These are phyloP conservation scores for Lasiodiplodia citricola DNA, from an alignment of 2,329 filamentous ascomycete genomes.

Conservation along the genomic window DNA sequence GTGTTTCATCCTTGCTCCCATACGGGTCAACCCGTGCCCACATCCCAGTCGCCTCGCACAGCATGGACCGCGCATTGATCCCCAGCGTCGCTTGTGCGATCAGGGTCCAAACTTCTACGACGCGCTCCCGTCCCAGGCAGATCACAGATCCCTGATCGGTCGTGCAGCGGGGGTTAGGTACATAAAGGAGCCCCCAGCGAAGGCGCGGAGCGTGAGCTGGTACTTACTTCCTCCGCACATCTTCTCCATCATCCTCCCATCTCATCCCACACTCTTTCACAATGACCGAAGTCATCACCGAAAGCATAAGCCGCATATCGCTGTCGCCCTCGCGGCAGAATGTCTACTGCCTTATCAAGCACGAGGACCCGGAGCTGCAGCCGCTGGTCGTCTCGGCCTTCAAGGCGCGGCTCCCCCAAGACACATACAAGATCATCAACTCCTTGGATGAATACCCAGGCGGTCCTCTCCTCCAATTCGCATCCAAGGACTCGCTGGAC, in stretches of 20 bases:
- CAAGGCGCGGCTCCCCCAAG: slow-evolving; percentile 61
- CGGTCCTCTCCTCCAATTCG: slow-evolving; percentile 73
- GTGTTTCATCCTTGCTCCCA: not conserved
- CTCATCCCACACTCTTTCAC: not conserved
- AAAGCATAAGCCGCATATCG: not conserved
- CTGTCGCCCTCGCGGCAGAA: not conserved
- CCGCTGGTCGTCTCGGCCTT: slow-evolving; percentile 79
- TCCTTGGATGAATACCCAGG: slow-evolving; percentile 50
- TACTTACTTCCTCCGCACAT: not conserved
- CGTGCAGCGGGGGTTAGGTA: not conserved
- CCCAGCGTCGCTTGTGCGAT: not conserved
- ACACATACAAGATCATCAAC: slow-evolving; percentile 61
- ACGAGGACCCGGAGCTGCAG: slow-evolving; percentile 84
- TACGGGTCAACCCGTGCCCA: slow-evolving; percentile 1
- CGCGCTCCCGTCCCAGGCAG: not conserved
- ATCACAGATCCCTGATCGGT: not conserved
- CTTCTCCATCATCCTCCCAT: not conserved
- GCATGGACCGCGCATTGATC: not conserved
- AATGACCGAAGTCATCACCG: not conserved
- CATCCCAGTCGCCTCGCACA: not conserved
- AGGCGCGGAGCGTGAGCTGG: not conserved
- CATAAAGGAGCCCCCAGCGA: not conserved
- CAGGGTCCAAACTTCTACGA: not conserved
- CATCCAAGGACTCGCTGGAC: slow-evolving; percentile 84
- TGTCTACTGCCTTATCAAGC: slow-evolving; percentile 5